Evolutionary conservation across 495 filamentous ascomycete genomes (phyloP).

Genomic region (Penicillium daleae): DNA sequence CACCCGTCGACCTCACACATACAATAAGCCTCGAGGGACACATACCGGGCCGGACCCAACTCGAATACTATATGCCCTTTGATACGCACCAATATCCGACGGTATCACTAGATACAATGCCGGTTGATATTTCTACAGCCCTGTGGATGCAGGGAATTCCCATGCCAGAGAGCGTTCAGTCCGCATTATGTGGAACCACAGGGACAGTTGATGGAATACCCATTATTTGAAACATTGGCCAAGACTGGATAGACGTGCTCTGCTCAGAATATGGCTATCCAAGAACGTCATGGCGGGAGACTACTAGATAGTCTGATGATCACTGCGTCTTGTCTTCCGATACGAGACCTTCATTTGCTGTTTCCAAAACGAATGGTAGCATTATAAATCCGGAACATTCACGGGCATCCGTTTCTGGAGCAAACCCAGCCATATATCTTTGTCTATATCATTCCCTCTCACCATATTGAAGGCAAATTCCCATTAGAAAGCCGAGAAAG

Average conservation of each 20-base stretch:
- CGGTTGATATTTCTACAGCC: background rate
- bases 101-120: background rate
- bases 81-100: background rate
- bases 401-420: too few relatives aligned
- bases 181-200: background rate
- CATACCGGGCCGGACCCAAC: background rate
- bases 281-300: too few relatives aligned
- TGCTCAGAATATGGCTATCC: too few relatives aligned
- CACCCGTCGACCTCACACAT: background rate
- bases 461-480: constrained; percentile 32
- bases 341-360: too few relatives aligned
- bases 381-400: too few relatives aligned
- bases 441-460: background rate
- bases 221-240: background rate
- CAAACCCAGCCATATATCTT: too few relatives aligned
- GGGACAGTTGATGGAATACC: background rate
- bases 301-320: too few relatives aligned
- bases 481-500: constrained; percentile 22
- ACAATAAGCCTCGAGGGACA: background rate
- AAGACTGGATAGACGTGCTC: background rate
- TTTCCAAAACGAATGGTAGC: too few relatives aligned
- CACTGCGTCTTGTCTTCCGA: too few relatives aligned
- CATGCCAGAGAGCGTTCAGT: background rate
- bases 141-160: background rate
- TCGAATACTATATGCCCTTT: background rate